Evolutionary conservation across 441 rosid species (phyloP).

Genomic region (Viola pubescens): DNA sequence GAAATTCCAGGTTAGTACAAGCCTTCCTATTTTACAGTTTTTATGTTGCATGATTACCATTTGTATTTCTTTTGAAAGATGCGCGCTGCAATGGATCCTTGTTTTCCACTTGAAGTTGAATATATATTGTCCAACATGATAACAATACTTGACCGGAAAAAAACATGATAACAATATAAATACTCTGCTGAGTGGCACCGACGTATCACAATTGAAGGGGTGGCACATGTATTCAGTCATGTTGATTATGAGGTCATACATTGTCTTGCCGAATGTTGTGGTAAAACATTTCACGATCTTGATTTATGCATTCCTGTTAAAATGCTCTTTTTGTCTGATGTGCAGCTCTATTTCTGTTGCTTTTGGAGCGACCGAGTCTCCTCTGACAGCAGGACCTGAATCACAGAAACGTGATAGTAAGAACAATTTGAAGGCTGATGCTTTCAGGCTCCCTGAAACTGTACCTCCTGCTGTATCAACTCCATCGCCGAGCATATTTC

Average conservation of each 20-base stretch:
- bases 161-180: too few relatives aligned
- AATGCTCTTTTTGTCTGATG: background rate
- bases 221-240: too few relatives aligned
- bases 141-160: too few relatives aligned
- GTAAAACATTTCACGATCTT: background rate
- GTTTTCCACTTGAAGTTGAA: background rate
- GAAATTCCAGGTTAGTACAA: slow-evolving; percentile 37
- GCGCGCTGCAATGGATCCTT: background rate
- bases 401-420: slow-evolving; percentile 28
- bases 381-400: slow-evolving; percentile 32
- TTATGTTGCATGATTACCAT: background rate
- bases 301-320: background rate
- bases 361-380: slow-evolving; percentile 25
- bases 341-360: slow-evolving; percentile 36
- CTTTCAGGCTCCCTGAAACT: slow-evolving; percentile 20
- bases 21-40: background rate
- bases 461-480: slow-evolving; percentile 29
- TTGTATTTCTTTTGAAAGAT: background rate
- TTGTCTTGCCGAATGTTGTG: background rate
- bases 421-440: slow-evolving; percentile 28
- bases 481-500: slow-evolving; percentile 30
- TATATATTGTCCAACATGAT: too few relatives aligned
- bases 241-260: background rate
- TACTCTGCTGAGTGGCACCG: too few relatives aligned
- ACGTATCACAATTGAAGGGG: too few relatives aligned